Conservation (phyloP, 2,329 filamentous ascomycete genomes). For the Venturia carpophila region DNA sequence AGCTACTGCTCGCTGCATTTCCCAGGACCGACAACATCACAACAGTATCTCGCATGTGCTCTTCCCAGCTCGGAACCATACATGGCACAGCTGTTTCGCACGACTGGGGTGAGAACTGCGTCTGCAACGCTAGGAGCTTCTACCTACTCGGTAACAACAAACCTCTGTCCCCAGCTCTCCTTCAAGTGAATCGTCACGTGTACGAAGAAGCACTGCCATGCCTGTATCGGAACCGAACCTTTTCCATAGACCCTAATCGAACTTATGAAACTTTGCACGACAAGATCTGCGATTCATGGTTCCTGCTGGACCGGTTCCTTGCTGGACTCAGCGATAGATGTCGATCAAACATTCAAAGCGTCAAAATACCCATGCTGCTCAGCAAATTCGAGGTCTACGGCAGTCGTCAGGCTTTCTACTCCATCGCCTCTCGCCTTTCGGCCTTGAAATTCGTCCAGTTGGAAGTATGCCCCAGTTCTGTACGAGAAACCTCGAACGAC, state of each 20-base stretch:
- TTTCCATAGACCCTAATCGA: slow-evolving; percentile 13
- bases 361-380: slow-evolving; percentile 16
- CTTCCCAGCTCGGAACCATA: slow-evolving; percentile 2
- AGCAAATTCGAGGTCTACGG: slow-evolving; percentile 18
- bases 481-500: not conserved
- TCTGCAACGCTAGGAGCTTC: slow-evolving; percentile 2
- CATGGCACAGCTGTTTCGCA: slow-evolving; percentile 7
- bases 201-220: slow-evolving; percentile 18
- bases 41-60: slow-evolving; percentile 16
- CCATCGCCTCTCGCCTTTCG: slow-evolving; percentile 11
- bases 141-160: slow-evolving; percentile 9
- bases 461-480: slow-evolving; percentile 1
- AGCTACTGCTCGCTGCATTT: slow-evolving; percentile 15
- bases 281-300: slow-evolving; percentile 15
- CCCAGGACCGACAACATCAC: not conserved
- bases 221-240: slow-evolving; percentile 14
- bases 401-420: slow-evolving; percentile 15
- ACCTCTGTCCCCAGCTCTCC: slow-evolving; percentile 12
- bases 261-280: slow-evolving; percentile 10
- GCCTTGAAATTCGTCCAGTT: not conserved
- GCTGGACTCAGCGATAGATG: not conserved
- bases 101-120: slow-evolving; percentile 9
- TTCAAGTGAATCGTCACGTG: slow-evolving; percentile 12
- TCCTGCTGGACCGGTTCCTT: slow-evolving; percentile 16
- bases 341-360: slow-evolving; percentile 2